Evolutionary conservation across 345 rosid genomes (phyloP).

Genomic region (Aurinia saxatilis): DNA sequence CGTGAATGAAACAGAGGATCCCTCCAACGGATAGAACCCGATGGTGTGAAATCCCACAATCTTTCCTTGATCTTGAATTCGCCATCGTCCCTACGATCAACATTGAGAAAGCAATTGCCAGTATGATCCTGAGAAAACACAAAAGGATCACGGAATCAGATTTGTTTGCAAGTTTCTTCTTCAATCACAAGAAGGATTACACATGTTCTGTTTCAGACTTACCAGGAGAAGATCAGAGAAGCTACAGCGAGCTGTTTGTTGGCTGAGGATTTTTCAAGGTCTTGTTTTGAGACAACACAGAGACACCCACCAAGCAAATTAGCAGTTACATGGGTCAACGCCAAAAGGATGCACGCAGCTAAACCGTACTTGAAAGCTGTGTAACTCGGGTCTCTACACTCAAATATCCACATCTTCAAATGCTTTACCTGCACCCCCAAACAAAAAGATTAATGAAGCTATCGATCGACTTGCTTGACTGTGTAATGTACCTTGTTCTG

Average conservation of each 20-base stretch:
- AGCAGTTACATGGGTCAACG: conserved; percentile 52
- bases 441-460: background rate
- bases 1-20: conserved; percentile 76
- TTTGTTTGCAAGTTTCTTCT: conserved; percentile 6
- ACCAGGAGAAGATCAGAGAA: conserved; percentile 85
- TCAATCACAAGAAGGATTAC: background rate
- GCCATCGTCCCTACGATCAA: conserved; percentile 54
- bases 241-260: conserved; percentile 71
- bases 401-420: conserved; percentile 60
- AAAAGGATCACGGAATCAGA: conserved; percentile 22
- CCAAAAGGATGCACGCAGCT: conserved; percentile 60
- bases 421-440: conserved; percentile 53
- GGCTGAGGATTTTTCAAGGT: conserved; percentile 40
- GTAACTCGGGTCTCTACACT: conserved; percentile 73
- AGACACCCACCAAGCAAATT: conserved; percentile 69
- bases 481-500: conserved; percentile 31
- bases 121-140: conserved; percentile 42
- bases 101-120: conserved; percentile 69
- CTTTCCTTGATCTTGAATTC: conserved; percentile 61
- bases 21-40: conserved; percentile 68
- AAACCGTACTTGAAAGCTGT: conserved; percentile 69
- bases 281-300: conserved; percentile 52
- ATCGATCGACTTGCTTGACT: background rate
- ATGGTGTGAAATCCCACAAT: conserved; percentile 56
- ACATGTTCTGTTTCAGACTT: conserved; percentile 11